Evolutionary conservation across 805 yeast species (phyloP), one percentile per base, ranked within the genome.

Genomic region (Nakazawaea holstii): DNA sequence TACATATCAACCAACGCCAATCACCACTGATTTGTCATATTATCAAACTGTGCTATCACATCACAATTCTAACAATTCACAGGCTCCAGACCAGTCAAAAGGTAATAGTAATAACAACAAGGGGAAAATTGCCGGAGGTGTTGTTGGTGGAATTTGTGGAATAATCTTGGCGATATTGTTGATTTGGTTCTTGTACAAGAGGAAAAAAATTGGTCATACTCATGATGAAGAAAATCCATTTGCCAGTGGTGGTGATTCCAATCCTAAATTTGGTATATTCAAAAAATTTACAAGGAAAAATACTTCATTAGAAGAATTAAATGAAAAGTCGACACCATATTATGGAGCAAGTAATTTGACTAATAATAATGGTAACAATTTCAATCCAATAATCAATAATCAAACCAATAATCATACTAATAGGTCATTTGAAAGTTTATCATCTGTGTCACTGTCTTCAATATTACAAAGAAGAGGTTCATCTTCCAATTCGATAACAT

Each of bases 91-190:
- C 24, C 24, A 20, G 24, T 20, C 24, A 20, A 8, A 74, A 69
- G 1, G 60, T 72, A 11, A 70, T 71, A 35, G 73, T 61, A 20
- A 20, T 20, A 20, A 20, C 5, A 20, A 20, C 24, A 20, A 20
- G 2, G 76, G 76, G 13, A 75, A 75, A 8, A 74, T 70, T 1
- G 73, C 70, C 2, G 76, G 75, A 13, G 76, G 74, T 9, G 48
- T 69, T 6, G 68, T 60, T 1, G 75, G 24, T 20, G 24, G 24
- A 5, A 20, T 20, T 20, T 20, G 24, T 20, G 24, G 61, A 1
- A 36, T 64, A 3, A 55, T 56, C 6, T 45, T 65, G 3, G 52
- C 68, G 17, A 59, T 53, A 1, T 55, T 54, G 6, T 53, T 54
- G 0, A 51, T 60, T 8, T 64, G 69, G 53, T 67, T 68, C 53